Evolutionary conservation across 2,329 filamentous ascomycete genomes (phyloP).

Genomic region (Mycosphaerella sp.): DNA sequence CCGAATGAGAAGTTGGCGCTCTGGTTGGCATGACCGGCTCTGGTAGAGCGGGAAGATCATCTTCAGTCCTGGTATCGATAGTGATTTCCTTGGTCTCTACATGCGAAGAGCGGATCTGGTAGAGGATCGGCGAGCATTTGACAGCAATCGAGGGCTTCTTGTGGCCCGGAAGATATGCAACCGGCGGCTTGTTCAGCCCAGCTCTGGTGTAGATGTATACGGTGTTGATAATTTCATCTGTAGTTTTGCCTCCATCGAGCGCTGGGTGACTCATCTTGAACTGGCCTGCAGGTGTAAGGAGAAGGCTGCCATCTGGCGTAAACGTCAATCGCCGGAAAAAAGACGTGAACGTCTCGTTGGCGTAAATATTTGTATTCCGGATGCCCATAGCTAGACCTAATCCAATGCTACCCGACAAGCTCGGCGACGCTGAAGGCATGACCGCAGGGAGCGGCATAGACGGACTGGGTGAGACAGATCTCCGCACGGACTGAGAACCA

Average conservation of each 20-base stretch:
- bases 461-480: constrained; percentile 87
- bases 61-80: constrained; percentile 85
- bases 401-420: constrained; percentile 56
- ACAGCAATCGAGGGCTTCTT: constrained; percentile 98
- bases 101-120: constrained; percentile 65
- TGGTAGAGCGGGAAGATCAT: constrained; percentile 74
- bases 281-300: constrained; percentile 91
- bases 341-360: constrained; percentile 92
- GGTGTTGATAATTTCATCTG: constrained; percentile 87
- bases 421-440: constrained; percentile 88
- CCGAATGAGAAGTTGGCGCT: constrained; percentile 54
- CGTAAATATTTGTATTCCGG: constrained; percentile 85
- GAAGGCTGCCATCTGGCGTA: constrained; percentile 85
- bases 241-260: constrained; percentile 64
- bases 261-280: constrained; percentile 74
- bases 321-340: constrained; percentile 94
- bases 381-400: constrained; percentile 44
- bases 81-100: constrained; percentile 78
- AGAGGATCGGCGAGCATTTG: constrained; percentile 85
- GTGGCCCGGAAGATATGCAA: constrained; percentile 90
- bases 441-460: constrained; percentile 73
- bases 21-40: constrained; percentile 62
- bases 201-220: constrained; percentile 97
- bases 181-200: constrained; percentile 91
- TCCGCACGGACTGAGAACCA: constrained; percentile 59